Base-by-base conservation (phyloP, 768 basidiomycete species). In the Mycena pura region DNA sequence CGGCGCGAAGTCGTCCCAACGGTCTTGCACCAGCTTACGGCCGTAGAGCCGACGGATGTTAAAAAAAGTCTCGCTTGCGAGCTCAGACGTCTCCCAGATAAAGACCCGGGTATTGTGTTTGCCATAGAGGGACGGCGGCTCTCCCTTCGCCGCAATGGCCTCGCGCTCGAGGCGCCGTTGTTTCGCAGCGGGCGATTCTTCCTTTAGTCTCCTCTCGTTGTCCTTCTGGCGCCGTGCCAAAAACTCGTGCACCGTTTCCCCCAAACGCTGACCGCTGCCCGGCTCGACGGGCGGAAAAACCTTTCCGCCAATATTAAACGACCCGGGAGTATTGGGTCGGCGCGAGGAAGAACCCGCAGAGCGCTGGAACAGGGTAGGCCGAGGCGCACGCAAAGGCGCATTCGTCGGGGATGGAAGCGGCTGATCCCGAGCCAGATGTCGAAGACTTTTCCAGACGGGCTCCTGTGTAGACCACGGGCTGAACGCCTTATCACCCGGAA, bases 31-130 rank as follows among this genome's bases (percentile, higher is more conserved):
- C 10, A 53, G 25, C 6, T 3, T 34, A 15, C 64, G 60, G 47
- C 56, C 56, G 45, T 6, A 61, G 10, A 45, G 43, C 17, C 51
- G 49, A 29, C 60, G 55, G 39, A 65, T 53, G 29, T 57, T 44
- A 50, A 65, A 65, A n/a, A n/a, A n/a, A n/a, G n/a, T n/a, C n/a
- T n/a, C n/a, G n/a, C n/a, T n/a, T 22, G 51, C 52, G 43, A 52
- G 52, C 15, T 61, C 50, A 36, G 57, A 59, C 40, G 47, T 49
- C 32, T 65, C 64, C 64, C 64, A 65, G 14, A 65, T 61, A 28
- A 55, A 62, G 6, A 65, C 64, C 22, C 50, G 40, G 40, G 60
- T 47, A 3, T 50, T 54, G 14, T 56, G 49, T 44, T 60, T 64
- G 32, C 58, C 63, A n/a, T n/a, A n/a, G n/a, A n/a, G n/a, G n/a